Evolutionary conservation across 1,284 basidiomycete species (phyloP).

Genomic region (Paramarasmius palmivorus): DNA sequence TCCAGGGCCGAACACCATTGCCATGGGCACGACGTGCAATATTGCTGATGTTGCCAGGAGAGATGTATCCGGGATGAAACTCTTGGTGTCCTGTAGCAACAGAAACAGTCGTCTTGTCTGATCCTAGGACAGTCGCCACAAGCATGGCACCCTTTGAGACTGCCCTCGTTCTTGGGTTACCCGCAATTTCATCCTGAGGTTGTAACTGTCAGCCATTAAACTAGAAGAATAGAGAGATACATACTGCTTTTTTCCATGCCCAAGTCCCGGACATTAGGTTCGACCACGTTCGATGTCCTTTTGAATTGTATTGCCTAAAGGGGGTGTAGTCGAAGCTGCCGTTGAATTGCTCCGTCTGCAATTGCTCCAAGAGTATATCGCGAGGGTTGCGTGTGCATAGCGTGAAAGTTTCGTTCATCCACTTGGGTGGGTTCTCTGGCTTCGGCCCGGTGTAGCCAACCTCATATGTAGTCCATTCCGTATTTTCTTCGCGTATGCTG

Average conservation of each 20-base stretch:
- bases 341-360: conserved; percentile 26
- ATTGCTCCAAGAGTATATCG: background rate
- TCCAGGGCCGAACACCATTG: too few relatives aligned
- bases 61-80: too few relatives aligned
- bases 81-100: too few relatives aligned
- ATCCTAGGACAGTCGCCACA: conserved; percentile 30
- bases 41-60: too few relatives aligned
- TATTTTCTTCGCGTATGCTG: conserved; percentile 21
- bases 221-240: background rate
- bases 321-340: too few relatives aligned
- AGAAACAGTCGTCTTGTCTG: conserved; percentile 36
- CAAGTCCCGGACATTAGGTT: too few relatives aligned
- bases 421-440: conserved; percentile 16
- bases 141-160: conserved; percentile 28
- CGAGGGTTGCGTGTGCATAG: background rate
- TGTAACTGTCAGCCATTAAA: background rate
- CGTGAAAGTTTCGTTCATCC: background rate
- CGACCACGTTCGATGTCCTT: too few relatives aligned
- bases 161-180: conserved; percentile 8
- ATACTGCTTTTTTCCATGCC: conserved; percentile 21
- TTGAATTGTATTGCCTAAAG: too few relatives aligned
- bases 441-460: conserved; percentile 22
- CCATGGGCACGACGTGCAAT: too few relatives aligned
- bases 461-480: too few relatives aligned
- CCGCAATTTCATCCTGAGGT: conserved; percentile 22